Evolutionary conservation across 2,329 filamentous ascomycete species (phyloP).

Genomic region (Talaromyces pinophilus): DNA sequence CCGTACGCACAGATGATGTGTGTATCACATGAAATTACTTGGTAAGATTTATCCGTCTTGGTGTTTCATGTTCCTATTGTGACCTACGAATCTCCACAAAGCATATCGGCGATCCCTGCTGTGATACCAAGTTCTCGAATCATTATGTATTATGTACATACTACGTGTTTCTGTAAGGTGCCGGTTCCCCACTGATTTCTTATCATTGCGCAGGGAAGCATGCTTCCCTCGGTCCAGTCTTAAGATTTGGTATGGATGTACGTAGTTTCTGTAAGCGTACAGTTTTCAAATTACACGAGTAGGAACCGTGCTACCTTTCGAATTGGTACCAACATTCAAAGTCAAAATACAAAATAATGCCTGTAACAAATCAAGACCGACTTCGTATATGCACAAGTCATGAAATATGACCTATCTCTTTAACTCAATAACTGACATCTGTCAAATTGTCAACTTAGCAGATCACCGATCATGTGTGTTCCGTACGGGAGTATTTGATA

Average conservation of each 20-base stretch:
- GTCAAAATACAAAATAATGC: not conserved
- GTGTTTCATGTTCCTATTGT: slow-evolving; percentile 7
- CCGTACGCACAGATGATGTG: not conserved
- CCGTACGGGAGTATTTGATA: not conserved
- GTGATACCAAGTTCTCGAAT: not conserved
- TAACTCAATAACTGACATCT: not conserved
- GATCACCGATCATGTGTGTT: not conserved
- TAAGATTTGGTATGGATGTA: not conserved
- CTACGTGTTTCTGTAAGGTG: not conserved
- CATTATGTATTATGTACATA: not conserved
- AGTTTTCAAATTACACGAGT: not conserved
- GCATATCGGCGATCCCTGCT: slow-evolving; percentile 3
- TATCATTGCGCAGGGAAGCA: not conserved
- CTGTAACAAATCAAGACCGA: not conserved
- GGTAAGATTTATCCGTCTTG: slow-evolving; percentile 9
- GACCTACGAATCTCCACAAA: slow-evolving; percentile 4
- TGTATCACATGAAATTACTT: not conserved
- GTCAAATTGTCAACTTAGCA: not conserved
- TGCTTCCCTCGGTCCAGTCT: not conserved
- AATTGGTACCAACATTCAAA: not conserved
- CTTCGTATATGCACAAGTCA: not conserved
- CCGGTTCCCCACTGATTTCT: not conserved
- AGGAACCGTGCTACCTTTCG: slow-evolving; percentile 2
- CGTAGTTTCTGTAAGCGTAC: not conserved
- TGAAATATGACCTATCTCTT: slow-evolving; percentile 4